Evolutionary conservation across 352 stramenopile species (phyloP).

Genomic region (Pythium diclinum): DNA sequence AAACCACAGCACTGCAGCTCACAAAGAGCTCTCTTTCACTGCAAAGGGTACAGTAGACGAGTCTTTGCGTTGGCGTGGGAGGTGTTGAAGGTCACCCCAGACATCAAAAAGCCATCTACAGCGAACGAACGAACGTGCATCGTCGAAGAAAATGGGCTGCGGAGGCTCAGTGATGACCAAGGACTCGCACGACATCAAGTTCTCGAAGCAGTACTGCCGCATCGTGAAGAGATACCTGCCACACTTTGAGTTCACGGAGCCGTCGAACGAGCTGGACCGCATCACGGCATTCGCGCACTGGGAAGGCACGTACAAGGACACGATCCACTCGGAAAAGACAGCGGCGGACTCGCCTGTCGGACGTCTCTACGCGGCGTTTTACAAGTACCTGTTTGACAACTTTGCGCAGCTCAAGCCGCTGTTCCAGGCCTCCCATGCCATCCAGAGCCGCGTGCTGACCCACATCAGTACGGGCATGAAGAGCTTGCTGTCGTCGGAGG

Average conservation of each 20-base stretch:
- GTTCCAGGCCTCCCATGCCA: conserved; percentile 63
- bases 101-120: background rate
- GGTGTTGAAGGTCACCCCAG: background rate
- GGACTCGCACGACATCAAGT: conserved; percentile 28
- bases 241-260: conserved; percentile 52
- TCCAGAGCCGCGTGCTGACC: conserved; percentile 63
- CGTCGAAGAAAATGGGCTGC: conserved; percentile 17
- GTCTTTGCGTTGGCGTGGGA: background rate
- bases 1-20: too few species aligned
- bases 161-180: conserved; percentile 12
- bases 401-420: conserved; percentile 58
- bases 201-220: conserved; percentile 61
- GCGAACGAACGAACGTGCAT: background rate
- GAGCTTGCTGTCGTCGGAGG: conserved; percentile 53
- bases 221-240: conserved; percentile 63
- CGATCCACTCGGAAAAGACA: conserved; percentile 55
- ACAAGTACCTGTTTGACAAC: conserved; percentile 63
- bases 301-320: conserved; percentile 65
- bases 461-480: conserved; percentile 73
- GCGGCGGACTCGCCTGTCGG: conserved; percentile 47
- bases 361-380: conserved; percentile 61
- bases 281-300: conserved; percentile 57
- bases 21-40: too few species aligned
- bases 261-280: conserved; percentile 47
- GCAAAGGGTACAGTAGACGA: background rate